A percentile compares a stretch with the other conserved stretches of the same genome.
Evolutionary conservation across 805 yeast genomes (phyloP).

Genomic region (Metschnikowia orientalis): DNA sequence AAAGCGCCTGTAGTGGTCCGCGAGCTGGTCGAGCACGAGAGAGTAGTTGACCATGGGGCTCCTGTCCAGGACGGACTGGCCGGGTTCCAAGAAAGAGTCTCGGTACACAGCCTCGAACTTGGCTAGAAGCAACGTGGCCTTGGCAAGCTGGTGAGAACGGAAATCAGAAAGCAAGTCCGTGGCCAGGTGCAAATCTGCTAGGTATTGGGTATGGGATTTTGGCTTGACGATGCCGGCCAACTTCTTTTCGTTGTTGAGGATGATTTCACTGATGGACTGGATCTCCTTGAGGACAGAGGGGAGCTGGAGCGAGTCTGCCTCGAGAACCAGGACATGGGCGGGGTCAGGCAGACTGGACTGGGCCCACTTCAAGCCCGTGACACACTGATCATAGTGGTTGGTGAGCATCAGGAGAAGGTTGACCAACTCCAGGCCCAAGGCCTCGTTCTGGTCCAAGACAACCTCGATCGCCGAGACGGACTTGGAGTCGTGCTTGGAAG

Average conservation of each 20-base stretch:
- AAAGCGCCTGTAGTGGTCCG: constrained; percentile 35
- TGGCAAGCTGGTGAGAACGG: no score
- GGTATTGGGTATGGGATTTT: no score
- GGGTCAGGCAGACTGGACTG: constrained; percentile 21
- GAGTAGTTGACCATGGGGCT: constrained; percentile 18
- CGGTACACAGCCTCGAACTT: constrained; percentile 12
- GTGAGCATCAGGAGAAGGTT: constrained; percentile 66
- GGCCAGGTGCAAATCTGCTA: no score
- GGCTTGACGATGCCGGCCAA: constrained; percentile 2
- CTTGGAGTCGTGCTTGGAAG: constrained; percentile 3
- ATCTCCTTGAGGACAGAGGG: constrained; percentile 46
- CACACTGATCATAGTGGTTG: constrained; percentile 78
- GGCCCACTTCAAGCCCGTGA: constrained; percentile 32
- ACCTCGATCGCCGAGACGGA: neutral
- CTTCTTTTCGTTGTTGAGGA: constrained; percentile 29
- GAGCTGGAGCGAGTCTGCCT: constrained; percentile 52
- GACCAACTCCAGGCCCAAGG: constrained; percentile 66
- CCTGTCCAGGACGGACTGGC: neutral
- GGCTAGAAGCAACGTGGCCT: constrained; percentile 20
- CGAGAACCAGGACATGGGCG: constrained; percentile 42
- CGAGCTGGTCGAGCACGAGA: constrained; percentile 27
- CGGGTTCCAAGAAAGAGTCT: neutral
- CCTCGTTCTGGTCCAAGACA: constrained; percentile 33
- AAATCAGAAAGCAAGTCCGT: no score
- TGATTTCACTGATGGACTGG: constrained; percentile 30